These are phyloP conservation scores for Colletotrichum tofieldiae DNA, from an alignment of 2,329 filamentous ascomycete genomes.

Conservation along the genomic window DNA sequence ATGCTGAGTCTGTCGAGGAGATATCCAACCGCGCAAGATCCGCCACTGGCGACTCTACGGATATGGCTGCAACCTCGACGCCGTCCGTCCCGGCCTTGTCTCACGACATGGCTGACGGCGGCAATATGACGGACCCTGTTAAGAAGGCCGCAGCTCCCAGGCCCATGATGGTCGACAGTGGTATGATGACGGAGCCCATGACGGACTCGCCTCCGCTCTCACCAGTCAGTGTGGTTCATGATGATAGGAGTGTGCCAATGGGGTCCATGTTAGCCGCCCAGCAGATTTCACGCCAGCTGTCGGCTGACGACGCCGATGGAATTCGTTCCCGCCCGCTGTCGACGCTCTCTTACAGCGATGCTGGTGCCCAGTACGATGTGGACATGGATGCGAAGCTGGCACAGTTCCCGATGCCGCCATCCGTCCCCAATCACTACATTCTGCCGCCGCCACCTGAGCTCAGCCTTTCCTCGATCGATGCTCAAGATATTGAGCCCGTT, in stretches of 20 bases:
- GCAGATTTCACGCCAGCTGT: conserved; percentile 45
- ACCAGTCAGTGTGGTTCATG: conserved; percentile 48
- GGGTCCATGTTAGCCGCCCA: conserved; percentile 56
- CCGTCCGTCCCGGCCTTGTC: conserved; percentile 66
- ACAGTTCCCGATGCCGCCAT: conserved; percentile 69
- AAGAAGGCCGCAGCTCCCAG: conserved; percentile 46
- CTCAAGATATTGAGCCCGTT: conserved; percentile 61
- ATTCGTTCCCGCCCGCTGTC: conserved; percentile 61
- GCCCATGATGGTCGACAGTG: conserved; percentile 58
- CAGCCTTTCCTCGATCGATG: conserved; percentile 61
- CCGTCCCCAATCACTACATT: conserved; percentile 53
- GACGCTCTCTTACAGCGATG: conserved; percentile 66
- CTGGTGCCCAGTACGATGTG: conserved; percentile 65
- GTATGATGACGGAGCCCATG: conserved; percentile 62
- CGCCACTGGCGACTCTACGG: conserved; percentile 64
- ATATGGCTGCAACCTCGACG: conserved; percentile 61
- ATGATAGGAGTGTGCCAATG: conserved; percentile 53
- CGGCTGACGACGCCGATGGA: conserved; percentile 45
- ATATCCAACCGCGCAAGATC: conserved; percentile 70
- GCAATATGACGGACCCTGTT: conserved; percentile 74
- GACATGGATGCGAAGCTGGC: conserved; percentile 68
- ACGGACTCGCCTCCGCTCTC: conserved; percentile 40
- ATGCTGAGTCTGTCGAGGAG: conserved; percentile 76
- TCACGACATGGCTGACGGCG: conserved; percentile 72
- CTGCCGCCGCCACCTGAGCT: conserved; percentile 54